phyloP scores from a whole-genome alignment of 345 rosid genomes.

The Garcia nutans region DNA sequence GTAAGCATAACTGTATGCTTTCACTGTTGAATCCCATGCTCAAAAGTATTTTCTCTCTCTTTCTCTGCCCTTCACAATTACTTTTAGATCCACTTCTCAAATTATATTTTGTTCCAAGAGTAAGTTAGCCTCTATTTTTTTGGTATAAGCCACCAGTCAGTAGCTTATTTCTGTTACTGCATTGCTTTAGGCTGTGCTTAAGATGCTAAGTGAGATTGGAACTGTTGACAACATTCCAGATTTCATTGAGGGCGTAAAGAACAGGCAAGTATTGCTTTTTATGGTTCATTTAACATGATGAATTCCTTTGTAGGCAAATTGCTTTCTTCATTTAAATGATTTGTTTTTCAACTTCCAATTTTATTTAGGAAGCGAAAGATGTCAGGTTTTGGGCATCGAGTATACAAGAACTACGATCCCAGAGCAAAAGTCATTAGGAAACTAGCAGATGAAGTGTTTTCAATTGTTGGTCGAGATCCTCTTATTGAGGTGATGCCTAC shows the following conservation, averaged over 20 bases:
- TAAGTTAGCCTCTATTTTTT: neutral
- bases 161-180: slow-evolving; percentile 8
- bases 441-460: slow-evolving; percentile 90
- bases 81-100: neutral
- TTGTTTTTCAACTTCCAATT: slow-evolving; percentile 10
- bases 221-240: slow-evolving; percentile 88
- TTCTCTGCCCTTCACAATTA: neutral
- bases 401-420: slow-evolving; percentile 97
- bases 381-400: slow-evolving; percentile 99
- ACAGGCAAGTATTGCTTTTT: slow-evolving; percentile 48
- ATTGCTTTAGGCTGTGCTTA: slow-evolving; percentile 82
- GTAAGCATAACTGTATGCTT: slow-evolving; percentile 33
- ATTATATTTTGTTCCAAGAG: neutral
- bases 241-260: slow-evolving; percentile 92
- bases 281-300: neutral
- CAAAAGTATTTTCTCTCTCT: neutral
- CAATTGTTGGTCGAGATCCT: slow-evolving; percentile 96
- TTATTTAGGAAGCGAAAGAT: slow-evolving; percentile 77
- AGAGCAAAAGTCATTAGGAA: slow-evolving; percentile 91
- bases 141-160: neutral
- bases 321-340: neutral
- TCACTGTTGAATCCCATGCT: neutral
- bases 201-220: slow-evolving; percentile 93
- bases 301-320: neutral
- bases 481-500: slow-evolving; percentile 73